These are phyloP conservation scores for Pythium grandisporangium DNA, from an alignment of 352 stramenopile genomes.

Conservation along the genomic window DNA sequence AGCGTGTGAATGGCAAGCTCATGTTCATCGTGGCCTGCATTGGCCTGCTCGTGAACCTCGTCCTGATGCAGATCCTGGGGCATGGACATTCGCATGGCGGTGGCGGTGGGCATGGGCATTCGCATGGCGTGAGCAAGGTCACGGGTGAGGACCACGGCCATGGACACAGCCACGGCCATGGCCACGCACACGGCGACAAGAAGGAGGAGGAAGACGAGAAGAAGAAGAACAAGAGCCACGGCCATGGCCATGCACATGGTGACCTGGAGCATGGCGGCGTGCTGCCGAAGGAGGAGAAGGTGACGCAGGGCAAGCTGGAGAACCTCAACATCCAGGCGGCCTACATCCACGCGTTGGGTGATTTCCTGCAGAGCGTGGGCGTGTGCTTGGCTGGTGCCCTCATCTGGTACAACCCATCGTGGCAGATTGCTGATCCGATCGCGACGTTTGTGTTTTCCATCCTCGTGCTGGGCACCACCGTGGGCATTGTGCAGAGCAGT, in stretches of 20 bases:
- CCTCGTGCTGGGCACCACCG: constrained; percentile 91
- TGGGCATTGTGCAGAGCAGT: constrained; percentile 87
- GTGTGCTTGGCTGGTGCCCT: constrained; percentile 93
- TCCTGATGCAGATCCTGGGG: constrained; percentile 90
- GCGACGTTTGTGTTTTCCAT: constrained; percentile 97
- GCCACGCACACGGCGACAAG: constrained; percentile 12
- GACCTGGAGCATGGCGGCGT: constrained; percentile 10
- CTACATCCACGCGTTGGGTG: constrained; percentile 96
- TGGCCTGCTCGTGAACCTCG: constrained; percentile 95
- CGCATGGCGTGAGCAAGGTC: constrained; percentile 10
- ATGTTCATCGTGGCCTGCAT: constrained; percentile 96
- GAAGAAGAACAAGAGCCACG: constrained; percentile 17
- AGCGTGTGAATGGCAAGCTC: constrained; percentile 91
- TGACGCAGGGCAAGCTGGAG: constrained; percentile 29
- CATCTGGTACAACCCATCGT: constrained; percentile 96
- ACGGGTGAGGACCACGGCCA: constrained; percentile 4
- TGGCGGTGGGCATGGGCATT: constrained; percentile 20
- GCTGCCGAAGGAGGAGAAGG: constrained; percentile 3
- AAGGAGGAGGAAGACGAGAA: constrained; percentile 19
- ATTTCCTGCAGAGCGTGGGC: constrained; percentile 95
- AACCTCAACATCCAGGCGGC: constrained; percentile 96
- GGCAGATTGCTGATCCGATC: constrained; percentile 96
- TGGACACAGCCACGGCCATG: constrained; percentile 17
- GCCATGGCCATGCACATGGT: constrained; percentile 18
- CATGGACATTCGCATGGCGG: constrained; percentile 32